These are phyloP conservation scores for Apiospora arundinis DNA, from an alignment of 2,329 filamentous ascomycete genomes.

Conservation along the genomic window DNA sequence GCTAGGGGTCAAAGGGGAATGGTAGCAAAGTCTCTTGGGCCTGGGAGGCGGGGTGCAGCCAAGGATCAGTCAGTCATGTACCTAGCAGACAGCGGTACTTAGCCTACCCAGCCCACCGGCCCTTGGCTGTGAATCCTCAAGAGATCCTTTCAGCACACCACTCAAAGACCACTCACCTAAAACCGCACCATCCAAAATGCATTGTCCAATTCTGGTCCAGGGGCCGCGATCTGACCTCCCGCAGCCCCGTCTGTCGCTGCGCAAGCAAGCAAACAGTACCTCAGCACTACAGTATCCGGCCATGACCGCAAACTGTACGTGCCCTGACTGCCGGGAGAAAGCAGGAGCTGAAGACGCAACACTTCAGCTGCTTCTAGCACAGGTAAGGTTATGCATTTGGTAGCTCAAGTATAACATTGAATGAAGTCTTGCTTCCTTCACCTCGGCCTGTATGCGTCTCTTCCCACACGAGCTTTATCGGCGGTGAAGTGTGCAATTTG, in stretches of 20 bases:
- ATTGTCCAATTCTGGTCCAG: background rate
- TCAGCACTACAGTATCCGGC: background rate
- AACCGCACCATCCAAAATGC: background rate
- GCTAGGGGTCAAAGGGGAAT: conserved; percentile 6
- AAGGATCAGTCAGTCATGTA: too few relatives aligned
- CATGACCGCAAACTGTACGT: background rate
- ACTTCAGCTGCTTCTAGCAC: too few relatives aligned
- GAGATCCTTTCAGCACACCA: background rate
- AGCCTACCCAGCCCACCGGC: background rate
- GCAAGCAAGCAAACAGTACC: background rate
- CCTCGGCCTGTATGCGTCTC: background rate
- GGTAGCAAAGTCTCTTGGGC: background rate
- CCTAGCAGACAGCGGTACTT: background rate
- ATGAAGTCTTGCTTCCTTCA: background rate
- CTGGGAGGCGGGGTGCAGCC: conserved; percentile 4
- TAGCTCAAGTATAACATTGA: background rate
- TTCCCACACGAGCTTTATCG: background rate
- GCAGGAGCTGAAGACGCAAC: background rate
- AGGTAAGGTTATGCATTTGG: too few relatives aligned
- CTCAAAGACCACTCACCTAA: background rate
- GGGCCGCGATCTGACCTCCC: conserved; percentile 4
- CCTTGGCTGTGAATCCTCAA: background rate
- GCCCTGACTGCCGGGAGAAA: background rate
- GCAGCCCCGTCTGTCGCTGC: background rate
- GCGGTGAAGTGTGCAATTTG: background rate